Percentiles rank a stretch among this genome's conserved stretches.
Conservation (phyloP, 2,329 filamentous ascomycete genomes). For the Clarireedia monteithiana region DNA sequence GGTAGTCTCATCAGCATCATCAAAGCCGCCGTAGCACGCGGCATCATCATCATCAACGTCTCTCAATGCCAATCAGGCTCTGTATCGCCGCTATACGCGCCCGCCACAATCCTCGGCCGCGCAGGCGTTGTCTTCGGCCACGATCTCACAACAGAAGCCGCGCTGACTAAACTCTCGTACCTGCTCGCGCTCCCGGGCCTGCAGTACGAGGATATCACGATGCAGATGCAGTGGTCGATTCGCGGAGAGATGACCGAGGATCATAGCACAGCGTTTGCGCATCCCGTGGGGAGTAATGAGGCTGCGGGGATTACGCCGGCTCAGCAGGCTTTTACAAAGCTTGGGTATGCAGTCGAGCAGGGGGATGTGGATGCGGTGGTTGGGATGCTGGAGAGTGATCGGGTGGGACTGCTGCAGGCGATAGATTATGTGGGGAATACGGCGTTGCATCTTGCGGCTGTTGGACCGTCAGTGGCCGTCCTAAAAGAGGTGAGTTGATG, state of each 20-base stretch:
- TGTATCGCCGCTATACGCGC: constrained; percentile 50
- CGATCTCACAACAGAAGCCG: constrained; percentile 57
- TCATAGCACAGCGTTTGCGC: constrained; percentile 41
- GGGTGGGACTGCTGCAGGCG: constrained; percentile 27
- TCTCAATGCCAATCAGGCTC: constrained; percentile 53
- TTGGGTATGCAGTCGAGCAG: constrained; percentile 55
- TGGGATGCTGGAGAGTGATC: constrained; percentile 24
- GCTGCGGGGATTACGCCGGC: constrained; percentile 31
- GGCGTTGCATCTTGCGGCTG: constrained; percentile 33
- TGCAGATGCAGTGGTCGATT: constrained; percentile 53
- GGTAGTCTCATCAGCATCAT: constrained; percentile 52
- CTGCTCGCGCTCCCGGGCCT: constrained; percentile 52
- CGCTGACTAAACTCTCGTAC: constrained; percentile 29
- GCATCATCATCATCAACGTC: constrained; percentile 65
- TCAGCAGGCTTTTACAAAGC: constrained; percentile 48
- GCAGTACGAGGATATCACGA: constrained; percentile 49
- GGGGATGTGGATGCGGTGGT: constrained; percentile 42
- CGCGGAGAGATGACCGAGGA: constrained; percentile 56
- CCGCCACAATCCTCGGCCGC: constrained; percentile 51
- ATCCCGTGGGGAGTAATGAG: constrained; percentile 35
- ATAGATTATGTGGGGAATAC: constrained; percentile 34
- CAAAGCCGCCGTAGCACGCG: constrained; percentile 53
- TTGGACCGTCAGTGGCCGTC: constrained; percentile 42
- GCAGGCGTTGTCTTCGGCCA: constrained; percentile 63
- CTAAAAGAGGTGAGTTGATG: constrained; percentile 41